Conservation (phyloP, 192 early-diverging fungal genomes). For the Backusella sp. region DNA sequence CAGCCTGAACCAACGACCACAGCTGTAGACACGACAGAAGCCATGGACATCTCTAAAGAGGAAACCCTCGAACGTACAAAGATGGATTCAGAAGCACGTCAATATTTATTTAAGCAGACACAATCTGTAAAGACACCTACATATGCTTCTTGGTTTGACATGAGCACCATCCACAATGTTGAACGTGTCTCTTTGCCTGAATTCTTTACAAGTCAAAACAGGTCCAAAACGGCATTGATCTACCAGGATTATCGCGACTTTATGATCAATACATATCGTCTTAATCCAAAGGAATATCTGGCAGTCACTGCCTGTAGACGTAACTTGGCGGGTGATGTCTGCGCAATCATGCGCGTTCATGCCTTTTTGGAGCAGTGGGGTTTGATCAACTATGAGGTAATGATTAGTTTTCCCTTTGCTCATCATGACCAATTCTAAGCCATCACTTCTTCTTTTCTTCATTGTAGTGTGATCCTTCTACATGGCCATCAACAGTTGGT, state of each 20-base stretch:
- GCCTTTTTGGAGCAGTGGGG: conserved; percentile 99
- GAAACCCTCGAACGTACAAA: conserved; percentile 8
- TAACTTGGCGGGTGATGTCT: conserved; percentile 97
- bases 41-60: not conserved
- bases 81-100: conserved; percentile 65
- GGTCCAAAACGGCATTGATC: conserved; percentile 87
- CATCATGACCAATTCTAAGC: not conserved
- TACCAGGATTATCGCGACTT: conserved; percentile 98
- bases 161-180: conserved; percentile 77
- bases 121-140: conserved; percentile 76
- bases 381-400: conserved; percentile 95
- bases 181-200: conserved; percentile 91
- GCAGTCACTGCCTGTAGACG: conserved; percentile 97
- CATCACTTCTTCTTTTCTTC: not conserved
- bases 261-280: conserved; percentile 96
- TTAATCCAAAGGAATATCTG: conserved; percentile 94
- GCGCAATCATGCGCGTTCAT: conserved; percentile 97
- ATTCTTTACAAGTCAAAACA: conserved; percentile 94
- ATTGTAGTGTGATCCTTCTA: conserved; percentile 84
- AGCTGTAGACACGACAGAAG: not conserved
- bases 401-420: not conserved
- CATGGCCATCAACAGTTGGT: conserved; percentile 84
- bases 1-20: not conserved
- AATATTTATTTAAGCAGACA: conserved; percentile 66
- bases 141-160: conserved; percentile 94